Base-by-base conservation (phyloP, 306 rosid genomes). In the Sicyos baderoa region DNA sequence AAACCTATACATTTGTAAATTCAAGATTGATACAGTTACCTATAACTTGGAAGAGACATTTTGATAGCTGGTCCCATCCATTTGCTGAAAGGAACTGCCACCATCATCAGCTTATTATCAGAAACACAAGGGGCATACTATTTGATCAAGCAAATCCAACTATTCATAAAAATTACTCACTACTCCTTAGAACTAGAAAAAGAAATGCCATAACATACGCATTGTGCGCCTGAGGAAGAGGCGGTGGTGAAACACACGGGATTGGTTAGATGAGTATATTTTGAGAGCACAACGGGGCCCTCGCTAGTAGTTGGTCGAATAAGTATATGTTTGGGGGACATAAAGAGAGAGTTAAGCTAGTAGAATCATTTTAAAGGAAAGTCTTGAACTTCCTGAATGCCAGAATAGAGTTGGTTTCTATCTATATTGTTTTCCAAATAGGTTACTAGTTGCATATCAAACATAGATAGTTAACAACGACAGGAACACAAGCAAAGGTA, bases 1-100 rank as follows among this genome's bases (percentile, higher is more conserved):
- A 68, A 49, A 58, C 55, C 18, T 22, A 49, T 44, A 51, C 42
- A 21, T 15, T 13, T 12, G 21, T 21, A 35, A 15, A 54, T 37
- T 70, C 5, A 1, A 44, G 27, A 19, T 9, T 17, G 17, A 50
- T 18, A 17, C n/a, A 14, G 79, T 82, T 79, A 83, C 98, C 98
- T 92, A 75, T 82, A 93, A 79, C 96, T 89, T 76, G 97, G 97
- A 77, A 93, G 98, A 18, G 94, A 82, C 82, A 93, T 75, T 77
- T 68, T 88, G 78, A 90, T 82, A 27, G 76, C 73, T 55, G 96
- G 96, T 35, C 96, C 96, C 85, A 77, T 85, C 97, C 97, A 86
- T 49, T 70, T 79, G 47, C 45, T 64, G 17, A 53, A 49, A 64
- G 91, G 83, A 71, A 80, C 95, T 83, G 87, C 80, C 61, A 66